Conservation (phyloP, 2,329 filamentous ascomycete species). For the Ophidiomyces ophidiicola region DNA sequence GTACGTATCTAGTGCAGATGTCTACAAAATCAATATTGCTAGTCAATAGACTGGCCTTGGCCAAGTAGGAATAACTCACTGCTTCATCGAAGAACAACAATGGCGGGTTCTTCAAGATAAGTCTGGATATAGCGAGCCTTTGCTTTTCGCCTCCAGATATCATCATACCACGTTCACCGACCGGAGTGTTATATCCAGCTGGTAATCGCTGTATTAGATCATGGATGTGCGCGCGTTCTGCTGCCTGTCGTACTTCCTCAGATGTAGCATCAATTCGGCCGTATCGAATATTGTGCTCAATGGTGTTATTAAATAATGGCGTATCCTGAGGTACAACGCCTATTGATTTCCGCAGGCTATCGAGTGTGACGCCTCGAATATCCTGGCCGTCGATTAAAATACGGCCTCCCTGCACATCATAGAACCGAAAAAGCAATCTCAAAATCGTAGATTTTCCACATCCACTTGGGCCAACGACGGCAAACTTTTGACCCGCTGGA, state of each 20-base stretch:
- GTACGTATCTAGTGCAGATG: slow-evolving; percentile 81
- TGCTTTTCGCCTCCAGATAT: slow-evolving; percentile 94
- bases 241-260: slow-evolving; percentile 63
- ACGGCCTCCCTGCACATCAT: slow-evolving; percentile 72
- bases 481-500: slow-evolving; percentile 89
- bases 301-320: slow-evolving; percentile 90
- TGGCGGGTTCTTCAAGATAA: slow-evolving; percentile 80
- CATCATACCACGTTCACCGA: slow-evolving; percentile 92
- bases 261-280: slow-evolving; percentile 64
- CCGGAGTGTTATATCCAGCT: slow-evolving; percentile 80
- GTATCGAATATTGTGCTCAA: slow-evolving; percentile 91
- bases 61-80: slow-evolving; percentile 30
- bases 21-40: slow-evolving; percentile 33
- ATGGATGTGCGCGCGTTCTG: slow-evolving; percentile 72
- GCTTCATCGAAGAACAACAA: slow-evolving; percentile 92
- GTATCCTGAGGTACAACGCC: slow-evolving; percentile 97
- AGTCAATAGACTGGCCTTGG: neutral
- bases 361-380: slow-evolving; percentile 66
- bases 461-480: slow-evolving; percentile 85
- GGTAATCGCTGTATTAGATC: slow-evolving; percentile 68
- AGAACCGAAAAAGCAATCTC: slow-evolving; percentile 82
- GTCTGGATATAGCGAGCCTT: slow-evolving; percentile 66
- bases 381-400: slow-evolving; percentile 92
- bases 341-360: slow-evolving; percentile 72
- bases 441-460: slow-evolving; percentile 94